Evolutionary conservation across 2,329 filamentous ascomycete species (phyloP).

Genomic region (Aspergillus sp.): DNA sequence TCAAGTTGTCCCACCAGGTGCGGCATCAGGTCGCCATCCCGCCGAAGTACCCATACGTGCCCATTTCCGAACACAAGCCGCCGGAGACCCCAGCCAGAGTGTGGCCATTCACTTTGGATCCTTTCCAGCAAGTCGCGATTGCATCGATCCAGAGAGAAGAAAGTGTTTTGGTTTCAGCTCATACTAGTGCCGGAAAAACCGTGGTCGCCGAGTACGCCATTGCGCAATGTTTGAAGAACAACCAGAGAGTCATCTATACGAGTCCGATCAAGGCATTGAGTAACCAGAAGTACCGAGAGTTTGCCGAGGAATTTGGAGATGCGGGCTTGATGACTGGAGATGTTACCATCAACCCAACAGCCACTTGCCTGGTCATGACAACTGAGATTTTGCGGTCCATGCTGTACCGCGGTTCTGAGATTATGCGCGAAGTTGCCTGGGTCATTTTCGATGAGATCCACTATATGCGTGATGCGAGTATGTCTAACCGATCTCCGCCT

Average conservation of each 20-base stretch:
- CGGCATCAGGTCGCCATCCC: constrained; percentile 96
- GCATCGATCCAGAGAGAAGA: constrained; percentile 94
- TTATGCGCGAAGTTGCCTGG: constrained; percentile 99
- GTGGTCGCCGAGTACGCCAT: constrained; percentile 98
- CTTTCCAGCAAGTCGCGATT: constrained; percentile 94
- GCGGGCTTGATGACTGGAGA: constrained; percentile 98
- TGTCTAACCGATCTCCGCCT: constrained; percentile 12
- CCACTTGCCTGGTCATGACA: constrained; percentile 97
- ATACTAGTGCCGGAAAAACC: constrained; percentile 97
- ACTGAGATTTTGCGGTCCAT: constrained; percentile 99
- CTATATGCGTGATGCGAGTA: constrained; percentile 88
- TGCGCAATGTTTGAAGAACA: constrained; percentile 93
- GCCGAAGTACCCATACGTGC: constrained; percentile 89
- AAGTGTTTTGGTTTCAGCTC: constrained; percentile 93
- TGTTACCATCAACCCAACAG: constrained; percentile 98
- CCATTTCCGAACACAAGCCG: constrained; percentile 92
- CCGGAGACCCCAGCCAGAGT: constrained; percentile 80
- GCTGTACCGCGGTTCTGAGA: constrained; percentile 96
- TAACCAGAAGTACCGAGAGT: constrained; percentile 98
- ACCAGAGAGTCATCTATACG: constrained; percentile 98
- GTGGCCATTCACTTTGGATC: constrained; percentile 90
- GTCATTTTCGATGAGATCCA: constrained; percentile 98
- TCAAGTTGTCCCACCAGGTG: constrained; percentile 94
- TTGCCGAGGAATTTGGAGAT: constrained; percentile 91
- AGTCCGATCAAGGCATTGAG: constrained; percentile 98